Evolutionary conservation across 2,329 filamentous ascomycete species (phyloP), one percentile per base, ranked within the genome.

Genomic region (Phialocephala sp.): DNA sequence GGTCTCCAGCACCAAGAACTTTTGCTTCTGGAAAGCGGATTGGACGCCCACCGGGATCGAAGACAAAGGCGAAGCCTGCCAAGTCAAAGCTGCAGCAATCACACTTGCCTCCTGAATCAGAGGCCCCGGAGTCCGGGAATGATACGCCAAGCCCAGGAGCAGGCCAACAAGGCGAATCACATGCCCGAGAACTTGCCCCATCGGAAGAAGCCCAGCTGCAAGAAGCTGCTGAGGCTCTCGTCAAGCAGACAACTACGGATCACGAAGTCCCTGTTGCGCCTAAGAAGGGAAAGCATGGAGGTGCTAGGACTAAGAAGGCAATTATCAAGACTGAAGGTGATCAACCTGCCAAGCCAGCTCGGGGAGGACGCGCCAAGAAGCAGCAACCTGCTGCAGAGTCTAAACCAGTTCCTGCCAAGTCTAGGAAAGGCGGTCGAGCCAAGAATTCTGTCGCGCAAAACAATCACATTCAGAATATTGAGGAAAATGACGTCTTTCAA

Each of bases 1-100:
- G 59, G 20, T 73, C 73, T 15, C 60, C 69, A 52, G 68, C 68
- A 45, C 68, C 69, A 9, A 65, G 60, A 8, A 59, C 60, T 1
- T 76, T 76, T 62, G 67, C 72, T 43, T 75, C 74, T 43, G 75
- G 75, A 27, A 76, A 76, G 62, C 69, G 71, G 41, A 68, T 75
- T 32, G 74, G 75, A 59, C 70, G 75, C n/a, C 75, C 75, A 63
- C 73, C 75, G 14, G 65, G 65, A 47, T 67, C 65, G 43, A 69
- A 67, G 52, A 69, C 67, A n/a, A 70, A 65, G 59, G 59, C 45
- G 27, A 69, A 60, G 56, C 43, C 52, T 35, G 60, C 56, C n/a
- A 66, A 72, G n/a, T 74, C 72, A 24, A 74, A 72, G 56, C 64
- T 75, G 8, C 68, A 73, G 57, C 68, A 66, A 58, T 62, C 64